These are phyloP conservation scores for Psidium friedrichsthalianum DNA, from an alignment of 345 rosid species.

Conservation along the genomic window DNA sequence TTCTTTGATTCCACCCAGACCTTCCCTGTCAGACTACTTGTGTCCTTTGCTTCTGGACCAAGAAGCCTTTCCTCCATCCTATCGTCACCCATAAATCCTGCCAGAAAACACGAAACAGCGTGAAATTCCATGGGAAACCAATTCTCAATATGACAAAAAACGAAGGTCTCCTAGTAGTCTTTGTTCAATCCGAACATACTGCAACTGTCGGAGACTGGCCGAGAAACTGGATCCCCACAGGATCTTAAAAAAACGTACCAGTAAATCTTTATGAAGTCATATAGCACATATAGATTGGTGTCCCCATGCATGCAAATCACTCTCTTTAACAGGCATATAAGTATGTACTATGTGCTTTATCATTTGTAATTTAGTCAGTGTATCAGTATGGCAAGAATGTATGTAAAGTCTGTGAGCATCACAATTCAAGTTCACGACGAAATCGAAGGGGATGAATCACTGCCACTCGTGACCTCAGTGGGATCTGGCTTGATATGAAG, in stretches of 20 bases:
- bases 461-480: not conserved
- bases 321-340: not conserved
- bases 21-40: not conserved
- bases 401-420: not conserved
- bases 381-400: not conserved
- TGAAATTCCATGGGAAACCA: not conserved
- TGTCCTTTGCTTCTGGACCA: not conserved
- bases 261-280: not conserved
- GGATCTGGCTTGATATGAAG: not conserved
- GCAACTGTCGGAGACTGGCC: not conserved
- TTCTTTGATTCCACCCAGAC: constrained; percentile 19
- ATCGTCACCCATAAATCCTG: not conserved
- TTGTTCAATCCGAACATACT: not conserved
- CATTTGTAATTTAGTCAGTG: not conserved
- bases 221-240: not conserved
- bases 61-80: constrained; percentile 14
- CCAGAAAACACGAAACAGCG: not conserved
- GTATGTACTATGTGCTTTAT: not conserved
- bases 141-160: not conserved
- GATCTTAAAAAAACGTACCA: not conserved
- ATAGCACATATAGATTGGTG: not conserved
- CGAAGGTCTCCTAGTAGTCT: not conserved
- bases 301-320: not conserved
- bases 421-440: not conserved
- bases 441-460: not conserved